A percentile compares a stretch with the other conserved stretches of the same genome.
phyloP scores from a whole-genome alignment of 768 basidiomycete species.

The Amanita pseudoporphyria region DNA sequence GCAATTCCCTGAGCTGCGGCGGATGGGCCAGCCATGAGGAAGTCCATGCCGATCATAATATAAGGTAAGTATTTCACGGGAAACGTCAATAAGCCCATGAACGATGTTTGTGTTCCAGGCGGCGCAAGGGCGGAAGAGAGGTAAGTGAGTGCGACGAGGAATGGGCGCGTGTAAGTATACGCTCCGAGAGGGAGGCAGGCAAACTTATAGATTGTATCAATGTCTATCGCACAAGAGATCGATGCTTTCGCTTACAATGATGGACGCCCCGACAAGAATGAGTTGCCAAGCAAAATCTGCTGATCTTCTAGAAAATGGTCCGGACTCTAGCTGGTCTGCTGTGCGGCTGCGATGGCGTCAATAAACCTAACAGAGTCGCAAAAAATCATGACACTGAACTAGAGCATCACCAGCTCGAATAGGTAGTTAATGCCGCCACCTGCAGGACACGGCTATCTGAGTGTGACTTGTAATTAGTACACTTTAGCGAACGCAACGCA shows the following conservation, averaged over 20 bases:
- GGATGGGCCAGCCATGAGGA: constrained; percentile 48
- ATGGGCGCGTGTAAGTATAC: constrained; percentile 49
- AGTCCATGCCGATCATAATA: constrained; percentile 62
- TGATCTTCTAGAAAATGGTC: constrained; percentile 47
- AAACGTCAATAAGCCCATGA: constrained; percentile 73
- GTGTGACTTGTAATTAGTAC: background rate
- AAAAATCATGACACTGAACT: constrained; percentile 32
- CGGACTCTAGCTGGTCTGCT: constrained; percentile 52
- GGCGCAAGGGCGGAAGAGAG: constrained; percentile 58
- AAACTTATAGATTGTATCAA: constrained; percentile 16
- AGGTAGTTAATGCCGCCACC: constrained; percentile 45
- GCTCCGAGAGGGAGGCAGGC: constrained; percentile 55
- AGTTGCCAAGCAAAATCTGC: constrained; percentile 76
- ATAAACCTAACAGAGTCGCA: background rate
- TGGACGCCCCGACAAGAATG: constrained; percentile 38
- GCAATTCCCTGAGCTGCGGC: constrained; percentile 50
- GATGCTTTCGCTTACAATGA: constrained; percentile 42
- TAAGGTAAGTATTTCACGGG: constrained; percentile 70
- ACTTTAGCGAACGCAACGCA: constrained; percentile 15
- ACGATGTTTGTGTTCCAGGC: constrained; percentile 54
- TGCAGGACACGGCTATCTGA: constrained; percentile 6
- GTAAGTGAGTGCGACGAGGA: constrained; percentile 62
- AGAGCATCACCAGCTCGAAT: constrained; percentile 65
- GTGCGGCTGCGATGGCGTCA: constrained; percentile 40
- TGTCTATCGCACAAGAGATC: background rate